A percentile compares a stretch with the other conserved stretches of the same genome.
phyloP scores from a whole-genome alignment of 306 rosid genomes.

The Delonix regia region DNA sequence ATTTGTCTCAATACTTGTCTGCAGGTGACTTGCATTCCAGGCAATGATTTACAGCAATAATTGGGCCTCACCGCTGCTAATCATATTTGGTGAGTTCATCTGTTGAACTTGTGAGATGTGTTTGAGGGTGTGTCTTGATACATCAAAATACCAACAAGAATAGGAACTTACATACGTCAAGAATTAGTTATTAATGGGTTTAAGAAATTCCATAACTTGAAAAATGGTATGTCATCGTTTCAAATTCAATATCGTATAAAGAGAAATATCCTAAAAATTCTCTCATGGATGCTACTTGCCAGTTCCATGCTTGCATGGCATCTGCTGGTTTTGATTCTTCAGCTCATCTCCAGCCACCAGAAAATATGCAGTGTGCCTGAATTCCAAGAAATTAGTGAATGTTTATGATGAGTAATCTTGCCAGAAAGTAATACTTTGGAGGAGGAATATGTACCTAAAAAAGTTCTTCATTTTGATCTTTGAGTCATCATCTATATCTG shows the following conservation, averaged over 20 bases:
- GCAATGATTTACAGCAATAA: no score
- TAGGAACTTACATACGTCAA: neutral
- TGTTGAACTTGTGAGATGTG: neutral
- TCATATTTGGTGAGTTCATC: neutral
- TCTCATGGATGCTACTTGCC: slow-evolving; percentile 39
- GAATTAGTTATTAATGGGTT: neutral
- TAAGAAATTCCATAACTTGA: slow-evolving; percentile 12
- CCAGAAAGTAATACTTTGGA: neutral
- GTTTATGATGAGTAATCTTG: neutral
- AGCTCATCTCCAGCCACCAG: slow-evolving; percentile 80
- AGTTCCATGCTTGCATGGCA: slow-evolving; percentile 58
- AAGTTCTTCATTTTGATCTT: slow-evolving; percentile 70
- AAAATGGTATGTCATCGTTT: slow-evolving; percentile 2
- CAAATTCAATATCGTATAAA: neutral
- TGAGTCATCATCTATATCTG: slow-evolving; percentile 71
- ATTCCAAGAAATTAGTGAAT: slow-evolving; percentile 16
- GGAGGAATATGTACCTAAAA: slow-evolving; percentile 55
- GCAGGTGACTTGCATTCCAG: neutral
- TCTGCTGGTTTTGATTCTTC: slow-evolving; percentile 57
- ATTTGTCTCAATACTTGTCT: neutral
- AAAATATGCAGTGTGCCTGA: slow-evolving; percentile 87
- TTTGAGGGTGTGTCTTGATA: neutral
- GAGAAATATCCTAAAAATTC: slow-evolving; percentile 30
- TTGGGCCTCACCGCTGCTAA: neutral
- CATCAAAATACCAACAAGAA: neutral